phyloP scores from a whole-genome alignment of 371 early-diverging fungal genomes.

The Rhizopus sp. region DNA sequence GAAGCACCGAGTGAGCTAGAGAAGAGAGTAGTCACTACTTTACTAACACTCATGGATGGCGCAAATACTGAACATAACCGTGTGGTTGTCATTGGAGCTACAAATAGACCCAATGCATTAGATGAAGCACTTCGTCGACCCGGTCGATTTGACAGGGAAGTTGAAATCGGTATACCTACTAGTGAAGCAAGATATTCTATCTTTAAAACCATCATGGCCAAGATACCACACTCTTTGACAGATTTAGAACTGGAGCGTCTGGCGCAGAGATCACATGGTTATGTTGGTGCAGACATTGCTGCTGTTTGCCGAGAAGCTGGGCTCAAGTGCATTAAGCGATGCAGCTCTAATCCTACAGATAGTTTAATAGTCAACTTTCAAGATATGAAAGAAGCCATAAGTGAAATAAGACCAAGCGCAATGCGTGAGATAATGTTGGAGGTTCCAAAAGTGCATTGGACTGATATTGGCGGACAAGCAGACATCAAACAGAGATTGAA shows the following conservation, averaged over 20 bases:
- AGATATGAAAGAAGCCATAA: constrained; percentile 60
- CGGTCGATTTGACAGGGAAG: constrained; percentile 96
- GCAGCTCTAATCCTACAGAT: constrained; percentile 17
- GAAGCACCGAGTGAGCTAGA: constrained; percentile 76
- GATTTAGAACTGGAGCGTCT: constrained; percentile 58
- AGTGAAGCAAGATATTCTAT: constrained; percentile 75
- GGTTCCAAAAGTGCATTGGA: constrained; percentile 95
- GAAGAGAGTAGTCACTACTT: constrained; percentile 94
- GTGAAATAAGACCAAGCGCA: constrained; percentile 87
- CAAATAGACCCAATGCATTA: constrained; percentile 93
- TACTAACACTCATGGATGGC: constrained; percentile 98
- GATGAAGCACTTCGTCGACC: constrained; percentile 98
- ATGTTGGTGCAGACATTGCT: constrained; percentile 97
- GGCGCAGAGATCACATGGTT: constrained; percentile 85
- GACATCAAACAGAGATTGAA: constrained; percentile 93
- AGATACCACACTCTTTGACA: constrained; percentile 72
- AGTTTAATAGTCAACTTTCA: constrained; percentile 26
- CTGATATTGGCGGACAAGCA: constrained; percentile 97
- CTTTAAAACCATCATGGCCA: constrained; percentile 66
- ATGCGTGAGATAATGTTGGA: constrained; percentile 96
- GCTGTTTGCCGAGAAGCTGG: constrained; percentile 90
- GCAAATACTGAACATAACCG: constrained; percentile 31
- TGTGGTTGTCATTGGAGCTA: constrained; percentile 95
- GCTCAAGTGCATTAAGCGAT: constrained; percentile 74
- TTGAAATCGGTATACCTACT: constrained; percentile 94